Conservation (phyloP, 208 protist species). For the Entamoeba invadens region DNA sequence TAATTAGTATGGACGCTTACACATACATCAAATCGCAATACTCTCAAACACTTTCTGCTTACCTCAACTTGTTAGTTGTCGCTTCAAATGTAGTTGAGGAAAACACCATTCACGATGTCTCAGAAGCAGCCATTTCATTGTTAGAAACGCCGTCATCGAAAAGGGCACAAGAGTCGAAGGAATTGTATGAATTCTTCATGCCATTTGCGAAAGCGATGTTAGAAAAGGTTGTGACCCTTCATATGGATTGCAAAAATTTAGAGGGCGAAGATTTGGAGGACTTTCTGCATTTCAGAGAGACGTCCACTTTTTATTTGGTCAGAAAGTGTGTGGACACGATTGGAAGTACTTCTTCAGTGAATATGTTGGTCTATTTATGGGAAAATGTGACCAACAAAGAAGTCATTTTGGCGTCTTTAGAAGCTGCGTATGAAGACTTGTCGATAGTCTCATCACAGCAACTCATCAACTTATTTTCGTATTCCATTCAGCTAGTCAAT, state of each 20-base stretch:
- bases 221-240: neutral
- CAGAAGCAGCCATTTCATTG: neutral
- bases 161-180: neutral
- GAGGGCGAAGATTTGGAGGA: neutral
- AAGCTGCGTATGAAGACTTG: neutral
- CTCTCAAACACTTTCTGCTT: neutral
- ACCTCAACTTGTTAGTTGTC: neutral
- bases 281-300: neutral
- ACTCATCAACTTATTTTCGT: neutral
- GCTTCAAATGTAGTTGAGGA: neutral
- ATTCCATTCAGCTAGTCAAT: neutral
- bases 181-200: neutral
- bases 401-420: neutral
- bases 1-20: neutral
- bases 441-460: neutral
- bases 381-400: neutral
- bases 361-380: neutral
- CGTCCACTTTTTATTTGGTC: neutral
- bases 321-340: neutral
- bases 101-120: neutral
- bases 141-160: neutral
- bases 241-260: neutral
- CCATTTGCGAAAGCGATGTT: neutral
- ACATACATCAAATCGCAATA: neutral
- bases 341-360: neutral